Percentiles rank a stretch among this genome's conserved stretches.
Evolutionary conservation across 495 filamentous ascomycete species (phyloP).

Genomic region (Neurospora intermedia): DNA sequence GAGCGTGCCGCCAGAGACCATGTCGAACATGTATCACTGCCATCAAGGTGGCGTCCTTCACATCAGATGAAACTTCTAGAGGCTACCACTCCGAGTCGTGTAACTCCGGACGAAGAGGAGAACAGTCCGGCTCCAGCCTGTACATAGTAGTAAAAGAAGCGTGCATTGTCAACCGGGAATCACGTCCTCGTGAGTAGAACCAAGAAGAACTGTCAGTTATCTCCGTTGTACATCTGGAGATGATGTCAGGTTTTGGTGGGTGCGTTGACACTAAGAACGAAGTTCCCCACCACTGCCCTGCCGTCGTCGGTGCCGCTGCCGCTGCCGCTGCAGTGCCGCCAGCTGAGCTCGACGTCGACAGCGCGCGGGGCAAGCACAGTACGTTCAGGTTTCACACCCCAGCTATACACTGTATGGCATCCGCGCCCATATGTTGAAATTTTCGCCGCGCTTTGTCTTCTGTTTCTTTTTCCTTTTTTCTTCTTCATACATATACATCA

Average conservation of each 20-base stretch:
- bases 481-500: conserved; percentile 6
- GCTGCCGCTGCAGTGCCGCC: background rate
- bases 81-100: background rate
- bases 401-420: background rate
- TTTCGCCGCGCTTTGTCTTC: background rate
- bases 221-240: too few relatives aligned
- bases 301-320: too few relatives aligned
- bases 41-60: background rate
- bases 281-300: too few relatives aligned
- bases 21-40: background rate
- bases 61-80: background rate
- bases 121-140: background rate
- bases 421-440: background rate
- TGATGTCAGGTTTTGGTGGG: too few relatives aligned
- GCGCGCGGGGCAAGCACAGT: background rate
- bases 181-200: background rate
- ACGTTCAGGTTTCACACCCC: background rate
- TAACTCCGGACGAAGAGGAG: background rate
- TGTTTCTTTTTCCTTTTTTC: conserved; percentile 1
- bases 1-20: background rate
- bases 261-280: too few relatives aligned
- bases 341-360: background rate
- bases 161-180: background rate
- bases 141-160: background rate
- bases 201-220: too few relatives aligned